phyloP scores from a whole-genome alignment of 163 green algal genomes.

The Coccomyxa subellipsoidea region DNA sequence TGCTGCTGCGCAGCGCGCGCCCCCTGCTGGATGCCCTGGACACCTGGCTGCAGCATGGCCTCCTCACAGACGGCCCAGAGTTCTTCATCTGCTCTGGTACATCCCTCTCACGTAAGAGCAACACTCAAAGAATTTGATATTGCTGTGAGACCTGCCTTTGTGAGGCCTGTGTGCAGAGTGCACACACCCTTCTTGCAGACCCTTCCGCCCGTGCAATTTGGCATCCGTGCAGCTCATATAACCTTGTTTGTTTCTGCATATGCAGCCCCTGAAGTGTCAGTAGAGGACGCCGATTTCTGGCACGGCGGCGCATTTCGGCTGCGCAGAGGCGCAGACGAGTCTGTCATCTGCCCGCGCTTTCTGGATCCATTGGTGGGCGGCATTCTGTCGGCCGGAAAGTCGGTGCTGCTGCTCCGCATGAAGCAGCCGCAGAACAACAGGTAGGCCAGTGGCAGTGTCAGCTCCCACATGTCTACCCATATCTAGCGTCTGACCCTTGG shows the following conservation, averaged over 20 bases:
- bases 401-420: background rate
- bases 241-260: background rate
- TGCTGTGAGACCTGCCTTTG: too few species aligned
- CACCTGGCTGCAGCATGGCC: background rate
- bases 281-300: background rate
- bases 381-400: background rate
- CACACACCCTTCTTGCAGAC: too few species aligned
- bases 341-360: background rate
- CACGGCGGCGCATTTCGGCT: background rate
- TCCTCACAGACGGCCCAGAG: background rate
- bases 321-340: background rate
- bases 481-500: too few species aligned
- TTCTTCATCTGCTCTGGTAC: background rate
- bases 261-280: background rate
- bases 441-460: background rate
- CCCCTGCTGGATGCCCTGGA: background rate
- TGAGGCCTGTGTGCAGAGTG: too few species aligned
- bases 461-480: too few species aligned
- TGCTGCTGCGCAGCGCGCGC: background rate
- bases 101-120: background rate
- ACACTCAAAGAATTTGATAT: too few species aligned
- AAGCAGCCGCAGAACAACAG: background rate
- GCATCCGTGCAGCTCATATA: background rate
- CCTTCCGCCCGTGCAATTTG: too few species aligned
- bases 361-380: background rate